Percentiles rank a stretch among this genome's conserved stretches.
phyloP scores from a whole-genome alignment of 2,329 filamentous ascomycete species.

The Pestalotiopsis sp. region DNA sequence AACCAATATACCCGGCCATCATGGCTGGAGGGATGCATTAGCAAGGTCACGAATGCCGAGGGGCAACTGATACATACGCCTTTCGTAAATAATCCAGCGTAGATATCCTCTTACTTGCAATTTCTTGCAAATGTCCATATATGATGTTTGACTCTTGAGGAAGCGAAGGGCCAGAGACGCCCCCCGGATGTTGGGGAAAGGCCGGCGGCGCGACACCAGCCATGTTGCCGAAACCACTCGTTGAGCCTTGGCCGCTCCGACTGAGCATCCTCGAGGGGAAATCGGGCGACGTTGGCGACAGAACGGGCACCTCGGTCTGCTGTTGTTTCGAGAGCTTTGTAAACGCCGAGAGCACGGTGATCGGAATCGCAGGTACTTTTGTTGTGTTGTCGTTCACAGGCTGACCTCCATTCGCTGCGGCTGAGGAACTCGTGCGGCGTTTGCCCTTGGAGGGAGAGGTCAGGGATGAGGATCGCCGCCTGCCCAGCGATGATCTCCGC shows the following conservation, averaged over 20 bases:
- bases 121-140: conserved; percentile 73
- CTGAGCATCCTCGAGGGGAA: conserved; percentile 44
- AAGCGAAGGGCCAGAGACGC: neutral
- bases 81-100: conserved; percentile 92
- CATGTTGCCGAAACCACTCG: conserved; percentile 27
- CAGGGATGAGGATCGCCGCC: conserved; percentile 49
- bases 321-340: conserved; percentile 38
- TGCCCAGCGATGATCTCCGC: conserved; percentile 53
- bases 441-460: conserved; percentile 38
- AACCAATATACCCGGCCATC: conserved; percentile 97
- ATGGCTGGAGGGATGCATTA: conserved; percentile 58
- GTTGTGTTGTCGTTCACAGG: conserved; percentile 40
- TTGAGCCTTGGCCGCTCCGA: conserved; percentile 37
- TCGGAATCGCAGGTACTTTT: conserved; percentile 53
- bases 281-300: conserved; percentile 35
- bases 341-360: conserved; percentile 51
- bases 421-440: conserved; percentile 43
- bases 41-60: neutral
- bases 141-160: conserved; percentile 44
- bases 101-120: conserved; percentile 88
- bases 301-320: conserved; percentile 28
- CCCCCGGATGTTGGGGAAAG: neutral
- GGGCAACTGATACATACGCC: conserved; percentile 61
- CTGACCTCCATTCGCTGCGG: conserved; percentile 34
- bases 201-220: conserved; percentile 24